Evolutionary conservation across 2,329 filamentous ascomycete species (phyloP), one percentile per base, ranked within the genome.

Genomic region (Trichophyton mentagrophytes): DNA sequence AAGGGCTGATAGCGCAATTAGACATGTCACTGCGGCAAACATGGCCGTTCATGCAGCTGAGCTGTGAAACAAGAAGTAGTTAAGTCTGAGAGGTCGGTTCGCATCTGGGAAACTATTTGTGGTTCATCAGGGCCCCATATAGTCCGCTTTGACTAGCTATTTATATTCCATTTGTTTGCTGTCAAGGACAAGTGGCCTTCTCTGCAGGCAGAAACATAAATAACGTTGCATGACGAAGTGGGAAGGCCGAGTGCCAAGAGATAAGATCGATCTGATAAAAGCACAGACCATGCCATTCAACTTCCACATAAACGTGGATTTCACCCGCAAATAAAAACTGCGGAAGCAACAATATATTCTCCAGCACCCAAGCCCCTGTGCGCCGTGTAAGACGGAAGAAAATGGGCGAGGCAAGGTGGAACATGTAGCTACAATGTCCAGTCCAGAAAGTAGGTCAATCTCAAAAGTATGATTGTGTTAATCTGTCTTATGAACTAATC

Each of bases 181-280:
- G 36, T 51, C 22, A 61, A 44, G 53, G 36, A 47, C 60, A 38
- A 42, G 27, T 60, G 47, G 44, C 47, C 42, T 51, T 25, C 42
- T 13, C 44, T 55, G 17, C 42, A 61, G 60, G 55, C 30, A 44
- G 59, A 60, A 15, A 60, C 27, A 30, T 20, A 36, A 47, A 47
- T 20, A 47, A 44, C 40, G 15, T 44, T 44, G 13, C 22, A 47
- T 58, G 17, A 22, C 20, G 49, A 46, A 27, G 22, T 36, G 57
- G 40, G 4, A 57, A 27, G 38, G 56, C 51, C 53, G 36, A 40
- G 42, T 20, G 20, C 57, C 58, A 61, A 56, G 61, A 59, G 64
- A 65, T 65, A 63, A 65, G 64, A 64, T 65, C 56, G 55, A 65
- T 65, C 64, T 62, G 64, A 65, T 65, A 65, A 63, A 4, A 20